Conservation (phyloP, 23 red algal species). For the Gracilariopsis chorda region DNA sequence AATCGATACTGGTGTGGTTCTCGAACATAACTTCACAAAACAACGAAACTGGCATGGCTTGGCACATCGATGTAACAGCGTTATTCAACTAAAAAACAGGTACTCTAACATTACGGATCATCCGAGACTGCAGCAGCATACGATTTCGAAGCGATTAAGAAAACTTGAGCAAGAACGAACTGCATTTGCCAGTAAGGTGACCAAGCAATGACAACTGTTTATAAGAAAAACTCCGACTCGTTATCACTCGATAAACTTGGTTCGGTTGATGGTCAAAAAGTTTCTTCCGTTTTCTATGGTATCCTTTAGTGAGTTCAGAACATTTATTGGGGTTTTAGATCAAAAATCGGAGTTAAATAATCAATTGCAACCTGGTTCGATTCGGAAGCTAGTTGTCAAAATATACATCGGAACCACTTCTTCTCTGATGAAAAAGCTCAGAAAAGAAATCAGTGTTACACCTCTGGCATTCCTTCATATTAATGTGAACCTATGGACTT, state of each 20-base stretch:
- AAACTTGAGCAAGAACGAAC: not conserved
- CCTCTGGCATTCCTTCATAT: not conserved
- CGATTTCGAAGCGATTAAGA: not conserved
- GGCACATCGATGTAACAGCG: not conserved
- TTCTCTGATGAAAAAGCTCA: not conserved
- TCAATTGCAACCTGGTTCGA: too few species aligned
- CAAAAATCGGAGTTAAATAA: too few species aligned
- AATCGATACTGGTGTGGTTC: not conserved
- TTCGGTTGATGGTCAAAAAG: not conserved
- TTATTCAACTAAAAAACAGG: not conserved
- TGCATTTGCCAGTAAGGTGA: not conserved
- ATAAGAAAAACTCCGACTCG: not conserved
- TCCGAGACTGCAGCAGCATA: not conserved
- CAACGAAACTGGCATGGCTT: not conserved
- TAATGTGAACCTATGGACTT: slow-evolving; percentile 20
- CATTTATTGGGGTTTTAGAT: too few species aligned
- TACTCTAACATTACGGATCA: not conserved
- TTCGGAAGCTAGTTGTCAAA: too few species aligned
- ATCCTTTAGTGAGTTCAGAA: not conserved
- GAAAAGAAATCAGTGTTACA: not conserved
- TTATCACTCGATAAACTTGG: not conserved
- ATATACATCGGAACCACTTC: not conserved
- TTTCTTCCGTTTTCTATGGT: not conserved
- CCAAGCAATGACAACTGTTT: not conserved
- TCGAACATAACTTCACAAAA: not conserved